phyloP scores from a whole-genome alignment of 306 rosid species.

The Lagenaria siceraria region DNA sequence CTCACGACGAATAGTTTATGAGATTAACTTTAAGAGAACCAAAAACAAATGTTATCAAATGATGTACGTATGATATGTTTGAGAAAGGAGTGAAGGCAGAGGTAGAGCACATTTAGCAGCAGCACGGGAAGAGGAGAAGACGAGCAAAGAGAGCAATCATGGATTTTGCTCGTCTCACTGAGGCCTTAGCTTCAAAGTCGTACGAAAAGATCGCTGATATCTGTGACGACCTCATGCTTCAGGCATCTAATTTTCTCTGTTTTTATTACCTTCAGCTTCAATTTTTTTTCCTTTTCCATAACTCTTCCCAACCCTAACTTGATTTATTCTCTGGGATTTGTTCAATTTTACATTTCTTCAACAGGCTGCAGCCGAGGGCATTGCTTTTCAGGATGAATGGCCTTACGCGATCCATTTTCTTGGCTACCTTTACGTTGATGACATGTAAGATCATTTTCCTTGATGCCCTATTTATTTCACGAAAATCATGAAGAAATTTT shows the following conservation, averaged over 20 bases:
- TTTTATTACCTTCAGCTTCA: not conserved
- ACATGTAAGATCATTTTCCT: conserved; percentile 30
- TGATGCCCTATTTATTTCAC: not conserved
- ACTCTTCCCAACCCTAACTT: not conserved
- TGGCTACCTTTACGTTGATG: conserved; percentile 48
- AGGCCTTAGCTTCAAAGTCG: conserved; percentile 44
- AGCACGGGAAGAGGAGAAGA: not conserved
- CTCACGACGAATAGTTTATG: no score
- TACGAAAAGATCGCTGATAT: conserved; percentile 49
- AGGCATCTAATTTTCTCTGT: conserved; percentile 14
- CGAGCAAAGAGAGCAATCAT: conserved; percentile 16
- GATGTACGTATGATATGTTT: no score
- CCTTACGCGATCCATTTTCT: conserved; percentile 76
- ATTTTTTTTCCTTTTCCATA: not conserved
- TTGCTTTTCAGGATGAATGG: conserved; percentile 62
- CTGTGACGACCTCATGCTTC: conserved; percentile 64
- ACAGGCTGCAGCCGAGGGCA: conserved; percentile 74
- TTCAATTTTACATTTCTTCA: not conserved
- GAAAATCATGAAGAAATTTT: not conserved
- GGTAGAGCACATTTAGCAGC: not conserved
- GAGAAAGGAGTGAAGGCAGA: not conserved
- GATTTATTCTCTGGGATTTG: not conserved
- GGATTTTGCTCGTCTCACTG: conserved; percentile 42
- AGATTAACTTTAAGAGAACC: no score
- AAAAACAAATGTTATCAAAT: no score